Evolutionary conservation across 176 grass and related monocot genomes (phyloP).

Genomic region (Chrysopogon serrulatus): DNA sequence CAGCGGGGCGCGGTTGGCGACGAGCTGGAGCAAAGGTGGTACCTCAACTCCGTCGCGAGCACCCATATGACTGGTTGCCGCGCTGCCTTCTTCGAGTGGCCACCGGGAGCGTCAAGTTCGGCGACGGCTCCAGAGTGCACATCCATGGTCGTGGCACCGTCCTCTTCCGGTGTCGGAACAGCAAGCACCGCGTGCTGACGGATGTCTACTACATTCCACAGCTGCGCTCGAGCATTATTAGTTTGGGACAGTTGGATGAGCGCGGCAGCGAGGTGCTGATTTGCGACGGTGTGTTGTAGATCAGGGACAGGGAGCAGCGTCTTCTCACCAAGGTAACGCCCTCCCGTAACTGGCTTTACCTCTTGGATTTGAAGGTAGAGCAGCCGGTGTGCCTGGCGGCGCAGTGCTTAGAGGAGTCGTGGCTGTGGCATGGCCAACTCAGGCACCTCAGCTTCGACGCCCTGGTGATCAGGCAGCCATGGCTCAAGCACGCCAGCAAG

Average conservation of each 20-base stretch:
- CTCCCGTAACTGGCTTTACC: neutral
- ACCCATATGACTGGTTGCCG: neutral
- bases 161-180: no score
- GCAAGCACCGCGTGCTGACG: neutral
- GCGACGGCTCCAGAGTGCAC: no score
- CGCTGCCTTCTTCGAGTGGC: neutral
- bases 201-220: neutral
- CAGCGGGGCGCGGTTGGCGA: no score
- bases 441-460: neutral
- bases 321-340: neutral
- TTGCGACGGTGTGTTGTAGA: no score
- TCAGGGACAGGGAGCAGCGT: no score
- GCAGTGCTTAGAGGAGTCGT: neutral
- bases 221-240: no score
- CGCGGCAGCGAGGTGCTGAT: no score
- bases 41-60: neutral
- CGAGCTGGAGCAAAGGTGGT: no score
- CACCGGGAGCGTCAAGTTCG: neutral
- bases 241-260: no score
- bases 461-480: neutral
- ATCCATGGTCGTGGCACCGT: fast-evolving
- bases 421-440: neutral
- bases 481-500: neutral
- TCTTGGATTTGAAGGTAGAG: neutral
- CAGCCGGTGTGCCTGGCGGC: neutral